These are phyloP conservation scores for Alternaria viburni DNA, from an alignment of 2,329 filamentous ascomycete species.

Conservation along the genomic window DNA sequence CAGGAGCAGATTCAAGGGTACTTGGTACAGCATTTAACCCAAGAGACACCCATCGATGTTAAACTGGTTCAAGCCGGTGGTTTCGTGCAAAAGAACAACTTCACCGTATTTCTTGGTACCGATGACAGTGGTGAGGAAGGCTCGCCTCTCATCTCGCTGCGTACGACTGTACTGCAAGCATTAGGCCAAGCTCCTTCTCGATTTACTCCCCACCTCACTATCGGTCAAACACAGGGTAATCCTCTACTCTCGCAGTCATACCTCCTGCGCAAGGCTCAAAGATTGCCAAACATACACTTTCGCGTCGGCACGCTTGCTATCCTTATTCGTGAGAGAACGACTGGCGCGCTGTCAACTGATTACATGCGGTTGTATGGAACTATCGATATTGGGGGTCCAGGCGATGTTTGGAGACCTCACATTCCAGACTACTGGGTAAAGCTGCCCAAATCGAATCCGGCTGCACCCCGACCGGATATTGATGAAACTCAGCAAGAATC, in stretches of 20 bases:
- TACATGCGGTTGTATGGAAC: constrained; percentile 66
- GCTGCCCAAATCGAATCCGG: not conserved
- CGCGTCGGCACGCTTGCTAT: constrained; percentile 58
- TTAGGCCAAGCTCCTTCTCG: constrained; percentile 26
- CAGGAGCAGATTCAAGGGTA: constrained; percentile 49
- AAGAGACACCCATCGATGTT: constrained; percentile 5
- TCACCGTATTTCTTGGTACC: constrained; percentile 50
- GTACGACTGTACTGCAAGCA: constrained; percentile 26
- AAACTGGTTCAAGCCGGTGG: constrained; percentile 52
- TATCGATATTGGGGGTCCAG: constrained; percentile 45
- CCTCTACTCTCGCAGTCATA: constrained; percentile 56
- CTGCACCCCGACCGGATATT: not conserved
- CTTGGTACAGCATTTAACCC: constrained; percentile 24
- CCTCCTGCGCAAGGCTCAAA: constrained; percentile 59
- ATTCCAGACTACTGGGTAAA: constrained; percentile 24
- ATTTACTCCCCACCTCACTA: constrained; percentile 61
- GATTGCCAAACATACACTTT: constrained; percentile 60
- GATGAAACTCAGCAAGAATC: constrained; percentile 1
- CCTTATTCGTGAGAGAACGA: constrained; percentile 57
- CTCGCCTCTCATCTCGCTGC: constrained; percentile 22
- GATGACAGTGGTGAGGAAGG: not conserved
- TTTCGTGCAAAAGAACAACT: constrained; percentile 59
- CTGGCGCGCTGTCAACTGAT: constrained; percentile 36
- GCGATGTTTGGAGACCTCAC: not conserved
- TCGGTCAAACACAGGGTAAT: constrained; percentile 63